Conservation (phyloP, 164 flowering plant species). For the Hamamelis virginiana region DNA sequence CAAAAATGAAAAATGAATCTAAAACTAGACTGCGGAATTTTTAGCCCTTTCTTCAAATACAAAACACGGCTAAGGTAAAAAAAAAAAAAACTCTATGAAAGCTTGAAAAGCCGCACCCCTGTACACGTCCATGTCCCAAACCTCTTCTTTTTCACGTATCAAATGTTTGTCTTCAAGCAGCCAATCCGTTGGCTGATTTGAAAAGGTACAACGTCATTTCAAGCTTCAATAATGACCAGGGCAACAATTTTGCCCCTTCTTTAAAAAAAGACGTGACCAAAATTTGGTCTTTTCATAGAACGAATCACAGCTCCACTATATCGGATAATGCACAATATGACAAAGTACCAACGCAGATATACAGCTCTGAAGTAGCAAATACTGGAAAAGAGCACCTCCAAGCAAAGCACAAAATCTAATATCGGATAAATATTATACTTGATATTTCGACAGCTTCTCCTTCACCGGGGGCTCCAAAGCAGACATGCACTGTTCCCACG, state of each 20-base stretch:
- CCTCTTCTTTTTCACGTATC: conserved; percentile 2
- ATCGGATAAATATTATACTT: conserved; percentile 36
- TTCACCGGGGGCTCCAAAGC: conserved; percentile 81
- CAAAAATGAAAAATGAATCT: neutral
- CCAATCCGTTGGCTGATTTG: neutral
- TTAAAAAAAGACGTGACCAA: neutral
- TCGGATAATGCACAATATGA: conserved; percentile 15
- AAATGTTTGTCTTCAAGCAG: neutral
- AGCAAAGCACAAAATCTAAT: neutral
- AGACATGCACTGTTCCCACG: conserved; percentile 96
- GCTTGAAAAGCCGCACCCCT: conserved; percentile 27
- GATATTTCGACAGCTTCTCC: conserved; percentile 71
- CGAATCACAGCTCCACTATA: conserved; percentile 11
- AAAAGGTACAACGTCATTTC: conserved; percentile 2
- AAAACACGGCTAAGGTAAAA: conserved; percentile 5
- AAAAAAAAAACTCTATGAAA: conserved; percentile 19
- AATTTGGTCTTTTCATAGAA: neutral
- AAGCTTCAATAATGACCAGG: conserved; percentile 11
- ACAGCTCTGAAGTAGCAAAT: conserved; percentile 16
- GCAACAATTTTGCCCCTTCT: neutral
- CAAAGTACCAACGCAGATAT: conserved; percentile 8
- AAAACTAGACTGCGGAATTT: neutral
- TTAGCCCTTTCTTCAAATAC: neutral
- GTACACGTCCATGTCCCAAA: conserved; percentile 19
- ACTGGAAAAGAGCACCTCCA: conserved; percentile 14